Evolutionary conservation across 805 yeast species (phyloP).

Genomic region (Myxozyma neotropica): DNA sequence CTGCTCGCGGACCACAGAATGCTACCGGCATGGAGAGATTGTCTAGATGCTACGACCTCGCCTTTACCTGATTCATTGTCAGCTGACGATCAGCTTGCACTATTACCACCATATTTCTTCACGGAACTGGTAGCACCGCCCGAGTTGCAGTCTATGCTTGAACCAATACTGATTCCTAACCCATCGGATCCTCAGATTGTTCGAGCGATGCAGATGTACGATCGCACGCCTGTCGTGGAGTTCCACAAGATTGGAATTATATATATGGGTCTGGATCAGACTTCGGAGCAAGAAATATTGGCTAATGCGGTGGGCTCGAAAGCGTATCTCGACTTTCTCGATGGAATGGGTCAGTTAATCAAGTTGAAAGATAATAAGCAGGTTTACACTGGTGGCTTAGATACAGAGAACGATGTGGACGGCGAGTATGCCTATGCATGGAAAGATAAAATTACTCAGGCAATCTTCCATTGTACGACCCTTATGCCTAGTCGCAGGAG

Average conservation of each 20-base stretch:
- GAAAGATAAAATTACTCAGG: conserved; percentile 69
- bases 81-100: conserved; percentile 33
- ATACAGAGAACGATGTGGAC: conserved; percentile 66
- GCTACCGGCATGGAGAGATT: conserved; percentile 39
- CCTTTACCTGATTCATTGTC: not conserved
- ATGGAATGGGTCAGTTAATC: conserved; percentile 62
- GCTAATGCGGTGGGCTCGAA: conserved; percentile 64
- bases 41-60: conserved; percentile 20
- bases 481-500: conserved; percentile 62
- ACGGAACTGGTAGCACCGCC: conserved; percentile 55
- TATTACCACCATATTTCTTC: conserved; percentile 52
- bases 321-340: conserved; percentile 61
- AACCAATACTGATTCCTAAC: conserved; percentile 56
- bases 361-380: conserved; percentile 56
- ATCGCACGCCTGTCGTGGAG: conserved; percentile 74
- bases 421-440: conserved; percentile 76
- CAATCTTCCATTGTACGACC: conserved; percentile 78
- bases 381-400: conserved; percentile 77
- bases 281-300: conserved; percentile 63
- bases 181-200: conserved; percentile 24
- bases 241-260: conserved; percentile 78
- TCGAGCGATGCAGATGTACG: conserved; percentile 65
- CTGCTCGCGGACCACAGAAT: conserved; percentile 48
- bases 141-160: conserved; percentile 42
- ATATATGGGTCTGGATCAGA: conserved; percentile 71